Conservation (phyloP, 371 early-diverging fungal genomes). For the Zychaea mexicana region DNA sequence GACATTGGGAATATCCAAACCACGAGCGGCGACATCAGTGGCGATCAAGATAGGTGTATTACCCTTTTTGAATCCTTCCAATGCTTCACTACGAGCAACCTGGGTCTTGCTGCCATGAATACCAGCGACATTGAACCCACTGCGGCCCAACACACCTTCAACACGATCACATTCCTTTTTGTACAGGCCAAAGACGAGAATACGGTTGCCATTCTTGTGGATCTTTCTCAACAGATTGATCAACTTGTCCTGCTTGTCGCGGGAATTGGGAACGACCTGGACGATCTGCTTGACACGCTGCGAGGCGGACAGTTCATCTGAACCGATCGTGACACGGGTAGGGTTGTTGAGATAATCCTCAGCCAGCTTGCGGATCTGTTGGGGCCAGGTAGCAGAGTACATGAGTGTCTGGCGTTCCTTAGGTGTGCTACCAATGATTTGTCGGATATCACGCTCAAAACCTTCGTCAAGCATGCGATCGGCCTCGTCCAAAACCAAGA, state of each 20-base stretch:
- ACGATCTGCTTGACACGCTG: slow-evolving; percentile 93
- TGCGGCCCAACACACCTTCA: slow-evolving; percentile 67
- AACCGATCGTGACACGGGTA: slow-evolving; percentile 92
- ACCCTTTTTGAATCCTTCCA: slow-evolving; percentile 77
- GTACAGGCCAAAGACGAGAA: slow-evolving; percentile 91
- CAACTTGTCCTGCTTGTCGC: slow-evolving; percentile 81
- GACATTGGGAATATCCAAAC: slow-evolving; percentile 97
- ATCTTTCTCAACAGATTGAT: slow-evolving; percentile 79
- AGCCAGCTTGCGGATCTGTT: slow-evolving; percentile 85
- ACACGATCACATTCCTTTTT: slow-evolving; percentile 92
- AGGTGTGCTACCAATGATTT: slow-evolving; percentile 66
- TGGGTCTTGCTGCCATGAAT: slow-evolving; percentile 90
- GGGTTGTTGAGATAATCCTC: slow-evolving; percentile 82
- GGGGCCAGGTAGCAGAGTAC: slow-evolving; percentile 83
- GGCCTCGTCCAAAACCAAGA: slow-evolving; percentile 94
- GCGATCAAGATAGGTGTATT: slow-evolving; percentile 80
- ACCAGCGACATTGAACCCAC: slow-evolving; percentile 82
- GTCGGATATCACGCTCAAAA: slow-evolving; percentile 89
- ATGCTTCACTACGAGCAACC: slow-evolving; percentile 66
- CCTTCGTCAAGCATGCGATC: slow-evolving; percentile 96
- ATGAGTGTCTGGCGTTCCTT: slow-evolving; percentile 83
- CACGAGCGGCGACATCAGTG: slow-evolving; percentile 96
- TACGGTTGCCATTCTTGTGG: slow-evolving; percentile 80
- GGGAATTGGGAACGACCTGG: slow-evolving; percentile 79
- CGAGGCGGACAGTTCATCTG: slow-evolving; percentile 91